Conservation (phyloP, 371 early-diverging fungal species). For the Mucor saturninus region DNA sequence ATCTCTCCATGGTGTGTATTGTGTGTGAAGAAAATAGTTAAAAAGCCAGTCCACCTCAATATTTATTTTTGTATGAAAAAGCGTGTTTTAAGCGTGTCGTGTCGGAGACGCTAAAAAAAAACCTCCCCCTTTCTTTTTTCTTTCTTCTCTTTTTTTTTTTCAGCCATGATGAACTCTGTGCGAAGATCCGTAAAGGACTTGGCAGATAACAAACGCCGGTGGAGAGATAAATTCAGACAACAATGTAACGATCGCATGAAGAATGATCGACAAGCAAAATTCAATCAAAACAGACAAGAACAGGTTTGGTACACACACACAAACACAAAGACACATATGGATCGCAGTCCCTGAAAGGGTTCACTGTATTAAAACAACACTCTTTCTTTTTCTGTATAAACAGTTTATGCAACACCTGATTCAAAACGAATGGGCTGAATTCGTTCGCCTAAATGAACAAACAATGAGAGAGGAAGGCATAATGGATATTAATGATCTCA, state of each 20-base stretch:
- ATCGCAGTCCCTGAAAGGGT: too few species aligned
- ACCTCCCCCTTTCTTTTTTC: too few species aligned
- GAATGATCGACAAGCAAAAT: constrained; percentile 13
- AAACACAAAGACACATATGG: too few species aligned
- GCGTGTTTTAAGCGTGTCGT: too few species aligned
- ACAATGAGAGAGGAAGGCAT: constrained; percentile 26
- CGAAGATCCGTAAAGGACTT: constrained; percentile 12
- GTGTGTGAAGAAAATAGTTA: too few species aligned
- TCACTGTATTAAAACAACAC: too few species aligned
- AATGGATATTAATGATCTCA: constrained; percentile 16
- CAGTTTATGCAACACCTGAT: constrained; percentile 22
- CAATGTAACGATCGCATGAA: constrained; percentile 17
- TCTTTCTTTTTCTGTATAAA: background rate
- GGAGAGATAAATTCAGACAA: constrained; percentile 24
- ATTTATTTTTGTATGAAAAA: too few species aligned
- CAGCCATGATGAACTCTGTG: constrained; percentile 2
- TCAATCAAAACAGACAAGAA: constrained; percentile 18
- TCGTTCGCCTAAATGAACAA: constrained; percentile 21
- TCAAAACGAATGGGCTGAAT: constrained; percentile 14
- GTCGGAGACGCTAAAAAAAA: too few species aligned
- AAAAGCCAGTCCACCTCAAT: too few species aligned
- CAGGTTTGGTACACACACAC: constrained; percentile 2
- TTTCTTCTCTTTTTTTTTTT: too few species aligned
- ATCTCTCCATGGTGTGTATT: too few species aligned
- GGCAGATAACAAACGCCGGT: constrained; percentile 14